Evolutionary conservation across 805 yeast species (phyloP).

Genomic region (Jamesozyma hellenica): DNA sequence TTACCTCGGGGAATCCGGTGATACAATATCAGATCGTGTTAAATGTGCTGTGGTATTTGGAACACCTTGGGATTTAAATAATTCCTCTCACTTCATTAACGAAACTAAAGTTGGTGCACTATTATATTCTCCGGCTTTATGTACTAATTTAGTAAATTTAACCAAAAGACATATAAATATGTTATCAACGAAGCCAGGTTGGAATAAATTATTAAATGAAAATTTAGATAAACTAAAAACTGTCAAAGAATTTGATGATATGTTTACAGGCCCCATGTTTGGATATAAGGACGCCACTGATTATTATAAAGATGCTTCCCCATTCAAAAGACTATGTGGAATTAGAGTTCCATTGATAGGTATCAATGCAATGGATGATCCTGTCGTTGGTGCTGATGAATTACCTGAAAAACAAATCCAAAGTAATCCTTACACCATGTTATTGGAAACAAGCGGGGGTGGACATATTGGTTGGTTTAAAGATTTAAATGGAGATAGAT

Average conservation of each 20-base stretch:
- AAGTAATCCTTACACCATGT: slow-evolving; percentile 48
- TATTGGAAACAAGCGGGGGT: slow-evolving; percentile 56
- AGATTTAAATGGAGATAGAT: slow-evolving; percentile 46
- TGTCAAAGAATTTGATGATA: slow-evolving; percentile 51
- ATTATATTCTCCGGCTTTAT: slow-evolving; percentile 43
- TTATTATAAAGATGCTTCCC: slow-evolving; percentile 56
- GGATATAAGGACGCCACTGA: slow-evolving; percentile 55
- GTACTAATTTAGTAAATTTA: slow-evolving; percentile 36
- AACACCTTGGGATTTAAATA: slow-evolving; percentile 64
- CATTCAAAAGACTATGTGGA: slow-evolving; percentile 39
- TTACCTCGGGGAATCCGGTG: slow-evolving; percentile 58
- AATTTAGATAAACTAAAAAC: slow-evolving; percentile 23
- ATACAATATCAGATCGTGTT: slow-evolving; percentile 28
- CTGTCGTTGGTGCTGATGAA: slow-evolving; percentile 44
- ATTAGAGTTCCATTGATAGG: slow-evolving; percentile 56
- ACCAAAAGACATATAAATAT: slow-evolving; percentile 34
- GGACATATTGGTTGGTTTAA: slow-evolving; percentile 77
- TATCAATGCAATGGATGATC: slow-evolving; percentile 65
- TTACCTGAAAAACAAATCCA: slow-evolving; percentile 44
- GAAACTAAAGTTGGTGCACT: slow-evolving; percentile 34
- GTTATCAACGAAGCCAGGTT: slow-evolving; percentile 25
- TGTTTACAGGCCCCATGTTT: slow-evolving; percentile 53
- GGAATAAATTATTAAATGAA: slow-evolving; percentile 9
- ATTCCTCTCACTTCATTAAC: slow-evolving; percentile 38
- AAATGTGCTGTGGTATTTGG: slow-evolving; percentile 53